Base-by-base conservation (phyloP, 1,284 basidiomycete species). In the Xerocomus amazonicus region DNA sequence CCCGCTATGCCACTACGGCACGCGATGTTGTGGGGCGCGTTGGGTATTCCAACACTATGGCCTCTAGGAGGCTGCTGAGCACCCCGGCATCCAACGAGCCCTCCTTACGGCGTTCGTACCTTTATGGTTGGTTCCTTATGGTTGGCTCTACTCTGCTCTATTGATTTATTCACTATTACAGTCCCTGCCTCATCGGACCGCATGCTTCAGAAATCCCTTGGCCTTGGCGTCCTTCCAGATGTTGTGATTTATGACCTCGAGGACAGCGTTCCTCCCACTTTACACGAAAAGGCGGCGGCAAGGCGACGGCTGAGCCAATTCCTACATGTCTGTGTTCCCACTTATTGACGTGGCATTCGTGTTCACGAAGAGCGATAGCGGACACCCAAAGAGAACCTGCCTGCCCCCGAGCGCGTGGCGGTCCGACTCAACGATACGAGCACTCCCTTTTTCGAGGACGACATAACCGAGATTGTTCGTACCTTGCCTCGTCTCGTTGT, bases 211-310 rank as follows among this genome's bases (percentile, higher is more conserved):
- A 92, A 92, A 63, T 90, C 89, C 0, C 72, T 87, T 34, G 67
- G 61, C 9, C 37, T 63, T n/a, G 60, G 50, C 23, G 75, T 75
- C 9, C 65, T 69, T 1, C 84, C 90, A 1, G 90, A 93, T 59
- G 76, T 84, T 31, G 74, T 92, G 29, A 84, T 90, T n/a, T 93
- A 91, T 62, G 90, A 93, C 70, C 74, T 93, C 16, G 90, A 93
- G 63, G 90, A 93, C 64, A 89, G 87, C 51, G 81, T 93, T 0
- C 75, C 88, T 6, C 85, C 86, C 8, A 73, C 73, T 13, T 64
- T 70, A 2, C 56, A 61, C 8, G 81, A 85, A 60, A 93, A 92
- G 68, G 63, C 65, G 9, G 69, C 73, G 44, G 88, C 90, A 0
- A 74, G 90, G 52, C 61, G 65, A 2, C 73, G 81, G 17, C 70